Percentiles rank a stretch among this genome's conserved stretches.
Conservation (phyloP, 495 filamentous ascomycete genomes). For the Hyaloscypha finlandica region DNA sequence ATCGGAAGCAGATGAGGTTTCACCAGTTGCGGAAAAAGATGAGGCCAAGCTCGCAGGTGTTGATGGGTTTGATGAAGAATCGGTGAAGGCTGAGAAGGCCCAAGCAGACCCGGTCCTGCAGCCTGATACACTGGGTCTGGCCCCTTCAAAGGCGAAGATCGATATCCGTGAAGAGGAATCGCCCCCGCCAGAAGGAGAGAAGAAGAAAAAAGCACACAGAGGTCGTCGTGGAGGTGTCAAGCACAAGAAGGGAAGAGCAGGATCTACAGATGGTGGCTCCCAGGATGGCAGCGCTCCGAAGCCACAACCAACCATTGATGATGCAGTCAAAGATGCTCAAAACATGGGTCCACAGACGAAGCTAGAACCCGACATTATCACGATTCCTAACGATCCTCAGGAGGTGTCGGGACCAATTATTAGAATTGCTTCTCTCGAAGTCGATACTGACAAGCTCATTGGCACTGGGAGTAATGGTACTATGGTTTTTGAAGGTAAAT, state of each 20-base stretch:
- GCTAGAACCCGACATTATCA: constrained; percentile 59
- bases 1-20: neutral
- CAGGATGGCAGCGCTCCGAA: constrained; percentile 40
- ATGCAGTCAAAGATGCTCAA: constrained; percentile 47
- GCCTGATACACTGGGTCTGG: neutral
- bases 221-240: constrained; percentile 80
- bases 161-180: constrained; percentile 29
- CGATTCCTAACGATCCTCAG: constrained; percentile 44
- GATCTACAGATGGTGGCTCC: constrained; percentile 33
- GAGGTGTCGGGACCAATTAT: constrained; percentile 61
- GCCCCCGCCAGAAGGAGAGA: constrained; percentile 57
- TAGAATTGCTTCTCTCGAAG: constrained; percentile 71
- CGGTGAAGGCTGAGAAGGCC: constrained; percentile 27
- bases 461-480: constrained; percentile 85
- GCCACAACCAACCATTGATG: constrained; percentile 42
- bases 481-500: constrained; percentile 80
- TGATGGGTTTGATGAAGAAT: neutral
- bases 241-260: constrained; percentile 60
- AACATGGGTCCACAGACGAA: constrained; percentile 47
- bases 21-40: neutral
- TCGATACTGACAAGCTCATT: constrained; percentile 71
- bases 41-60: neutral
- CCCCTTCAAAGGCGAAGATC: neutral
- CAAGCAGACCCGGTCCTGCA: constrained; percentile 23
- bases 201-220: constrained; percentile 51